Base-by-base conservation (phyloP, 2,329 filamentous ascomycete genomes). In the Fusarium graminum region DNA sequence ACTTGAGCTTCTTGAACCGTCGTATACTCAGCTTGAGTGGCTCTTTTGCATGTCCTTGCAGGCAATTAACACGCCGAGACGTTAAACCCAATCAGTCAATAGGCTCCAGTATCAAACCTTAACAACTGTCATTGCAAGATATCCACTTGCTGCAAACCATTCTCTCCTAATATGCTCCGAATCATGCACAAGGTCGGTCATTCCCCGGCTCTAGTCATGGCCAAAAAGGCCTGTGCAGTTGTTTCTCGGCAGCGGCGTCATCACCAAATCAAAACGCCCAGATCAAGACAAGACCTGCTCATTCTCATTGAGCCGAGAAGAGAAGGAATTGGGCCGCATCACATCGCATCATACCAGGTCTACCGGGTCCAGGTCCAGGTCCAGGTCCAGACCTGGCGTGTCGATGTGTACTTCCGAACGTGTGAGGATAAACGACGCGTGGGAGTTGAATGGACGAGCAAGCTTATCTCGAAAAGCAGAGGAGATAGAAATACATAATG, bases 401-500 rank as follows among this genome's bases (percentile, higher is more conserved):
- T 49, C 38, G 44, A 25, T 45, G 63, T 56, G 51, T 64, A 44
- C 53, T 51, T 34, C 55, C 44, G 43, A 41, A 42, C 51, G 65
- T 66, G 62, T 69, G 63, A 69, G 53, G 66, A 58, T 55, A 42
- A 58, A 63, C 53, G 40, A 38, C 12, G 22, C 22, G 34, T 41
- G 25, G 49, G 55, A 68, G 52, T 45, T 66, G 60, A 59, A 59
- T 56, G 59, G 58, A 59, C 38, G 61, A 67, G 46, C 46, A 51
- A 51, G 56, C 75, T 77, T 77, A 77, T 77, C 75, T 76, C 52
- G 52, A 53, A 65, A 68, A 66, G 42, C 14, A 67, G 55, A 77
- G 71, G 72, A 77, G 70, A 78, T 76, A 69, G 71, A 75, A 79
- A 78, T 79, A 79, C 77, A 75, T 78, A 79, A 79, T 78, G 71